Percentiles rank a stretch among this genome's conserved stretches.
Evolutionary conservation across 2,329 filamentous ascomycete genomes (phyloP).

Genomic region (Ophiostoma piceae): DNA sequence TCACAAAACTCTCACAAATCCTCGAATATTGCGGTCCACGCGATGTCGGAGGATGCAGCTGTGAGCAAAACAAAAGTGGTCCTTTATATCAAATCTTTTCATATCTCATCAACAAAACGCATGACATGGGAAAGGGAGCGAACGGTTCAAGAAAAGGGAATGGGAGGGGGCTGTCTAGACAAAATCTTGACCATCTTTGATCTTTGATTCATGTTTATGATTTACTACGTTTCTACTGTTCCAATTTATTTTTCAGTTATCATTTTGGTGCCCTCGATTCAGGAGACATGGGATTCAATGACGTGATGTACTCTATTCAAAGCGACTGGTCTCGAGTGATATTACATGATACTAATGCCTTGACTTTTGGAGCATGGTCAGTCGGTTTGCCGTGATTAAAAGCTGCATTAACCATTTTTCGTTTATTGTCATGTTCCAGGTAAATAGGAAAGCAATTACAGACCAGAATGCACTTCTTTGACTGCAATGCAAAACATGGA

Average conservation of each 20-base stretch:
- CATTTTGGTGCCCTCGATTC: neutral
- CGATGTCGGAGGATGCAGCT: neutral
- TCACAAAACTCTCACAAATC: neutral
- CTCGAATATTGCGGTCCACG: neutral
- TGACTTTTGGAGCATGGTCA: neutral
- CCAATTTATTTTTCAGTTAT: neutral
- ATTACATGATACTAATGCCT: neutral
- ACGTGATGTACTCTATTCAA: neutral
- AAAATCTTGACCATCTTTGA: conserved; percentile 18
- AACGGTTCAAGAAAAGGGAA: conserved; percentile 16
- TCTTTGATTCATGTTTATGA: conserved; percentile 13
- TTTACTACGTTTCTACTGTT: conserved; percentile 12
- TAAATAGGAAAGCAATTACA: neutral
- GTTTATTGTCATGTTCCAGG: no score
- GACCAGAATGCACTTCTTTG: neutral
- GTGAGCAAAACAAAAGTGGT: conserved; percentile 13
- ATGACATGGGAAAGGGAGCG: conserved; percentile 11
- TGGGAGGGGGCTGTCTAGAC: conserved; percentile 19
- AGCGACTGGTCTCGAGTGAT: neutral
- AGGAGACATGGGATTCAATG: neutral
- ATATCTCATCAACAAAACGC: neutral
- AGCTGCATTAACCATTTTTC: no score
- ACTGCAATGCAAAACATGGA: neutral
- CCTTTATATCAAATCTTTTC: conserved; percentile 3
- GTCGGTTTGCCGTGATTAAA: no score